Evolutionary conservation across 495 filamentous ascomycete species (phyloP).

Genomic region (Hypoxylon perforatum): DNA sequence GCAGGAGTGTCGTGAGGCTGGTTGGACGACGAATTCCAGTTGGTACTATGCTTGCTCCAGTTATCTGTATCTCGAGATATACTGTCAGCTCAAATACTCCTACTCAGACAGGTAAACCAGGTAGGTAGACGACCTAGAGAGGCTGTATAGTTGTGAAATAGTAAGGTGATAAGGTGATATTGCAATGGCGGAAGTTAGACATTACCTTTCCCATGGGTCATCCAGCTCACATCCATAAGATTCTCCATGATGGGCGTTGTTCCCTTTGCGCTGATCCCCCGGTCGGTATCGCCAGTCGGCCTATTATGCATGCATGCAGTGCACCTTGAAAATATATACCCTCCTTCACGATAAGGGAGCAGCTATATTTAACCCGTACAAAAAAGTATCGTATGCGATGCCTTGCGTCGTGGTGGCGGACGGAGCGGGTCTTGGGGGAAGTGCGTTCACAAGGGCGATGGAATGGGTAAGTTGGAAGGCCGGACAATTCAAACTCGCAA

Average conservation of each 20-base stretch:
- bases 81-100: slow-evolving; percentile 16
- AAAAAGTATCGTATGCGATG: slow-evolving; percentile 17
- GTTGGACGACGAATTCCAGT: slow-evolving; percentile 33
- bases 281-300: slow-evolving; percentile 8
- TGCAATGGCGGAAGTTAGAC: not conserved
- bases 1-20: slow-evolving; percentile 18
- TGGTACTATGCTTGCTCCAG: slow-evolving; percentile 18
- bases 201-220: slow-evolving; percentile 66
- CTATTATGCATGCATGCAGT: slow-evolving; percentile 7
- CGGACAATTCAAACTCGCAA: slow-evolving; percentile 13
- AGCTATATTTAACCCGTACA: slow-evolving; percentile 20
- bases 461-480: slow-evolving; percentile 18
- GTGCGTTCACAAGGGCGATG: slow-evolving; percentile 24
- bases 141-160: not conserved
- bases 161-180: not conserved
- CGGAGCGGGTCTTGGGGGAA: slow-evolving; percentile 39
- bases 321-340: not conserved
- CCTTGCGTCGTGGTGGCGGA: slow-evolving; percentile 23
- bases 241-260: slow-evolving; percentile 64
- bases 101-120: not conserved
- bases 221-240: slow-evolving; percentile 75
- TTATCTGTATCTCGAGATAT: slow-evolving; percentile 25
- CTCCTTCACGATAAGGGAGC: slow-evolving; percentile 6
- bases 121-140: not conserved
- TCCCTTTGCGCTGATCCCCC: slow-evolving; percentile 5